phyloP scores from a whole-genome alignment of 345 rosid species.

The Eucalyptus urophylla region DNA sequence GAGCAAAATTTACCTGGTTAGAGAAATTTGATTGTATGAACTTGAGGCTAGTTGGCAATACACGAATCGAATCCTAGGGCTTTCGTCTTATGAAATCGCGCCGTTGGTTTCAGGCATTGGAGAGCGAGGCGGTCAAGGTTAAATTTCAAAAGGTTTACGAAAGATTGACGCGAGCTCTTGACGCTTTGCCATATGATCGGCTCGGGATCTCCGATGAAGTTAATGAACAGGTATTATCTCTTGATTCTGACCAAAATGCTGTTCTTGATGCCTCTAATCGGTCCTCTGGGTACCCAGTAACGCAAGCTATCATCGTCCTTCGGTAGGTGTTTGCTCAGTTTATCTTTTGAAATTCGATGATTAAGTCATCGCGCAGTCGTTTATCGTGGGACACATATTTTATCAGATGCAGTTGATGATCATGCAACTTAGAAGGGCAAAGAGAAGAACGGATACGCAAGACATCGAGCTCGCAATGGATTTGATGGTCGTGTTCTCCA shows the following conservation, averaged over 20 bases:
- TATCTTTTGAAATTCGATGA: not conserved
- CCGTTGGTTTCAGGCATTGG: slow-evolving; percentile 39
- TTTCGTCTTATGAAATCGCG: not conserved
- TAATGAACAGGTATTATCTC: slow-evolving; percentile 35
- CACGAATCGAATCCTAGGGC: not conserved
- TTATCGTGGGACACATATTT: not conserved
- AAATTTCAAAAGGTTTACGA: slow-evolving; percentile 38
- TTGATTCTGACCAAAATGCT: not conserved
- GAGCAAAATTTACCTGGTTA: slow-evolving; percentile 69
- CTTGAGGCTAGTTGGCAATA: not conserved
- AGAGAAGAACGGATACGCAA: slow-evolving; percentile 61
- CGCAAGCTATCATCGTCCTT: not conserved
- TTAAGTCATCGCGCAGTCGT: not conserved
- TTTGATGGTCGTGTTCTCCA: slow-evolving; percentile 58
- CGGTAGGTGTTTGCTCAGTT: not conserved
- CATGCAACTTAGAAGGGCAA: slow-evolving; percentile 39
- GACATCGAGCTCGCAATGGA: slow-evolving; percentile 83
- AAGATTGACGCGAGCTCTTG: slow-evolving; percentile 29
- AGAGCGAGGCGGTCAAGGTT: slow-evolving; percentile 30
- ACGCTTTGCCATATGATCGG: slow-evolving; percentile 30
- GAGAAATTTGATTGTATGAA: not conserved
- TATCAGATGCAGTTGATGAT: slow-evolving; percentile 40
- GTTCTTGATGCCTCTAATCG: not conserved
- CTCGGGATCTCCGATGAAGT: slow-evolving; percentile 44
- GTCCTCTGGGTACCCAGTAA: not conserved